phyloP scores from a whole-genome alignment of 2,329 filamentous ascomycete species.

The Fusarium pseudonygamai region DNA sequence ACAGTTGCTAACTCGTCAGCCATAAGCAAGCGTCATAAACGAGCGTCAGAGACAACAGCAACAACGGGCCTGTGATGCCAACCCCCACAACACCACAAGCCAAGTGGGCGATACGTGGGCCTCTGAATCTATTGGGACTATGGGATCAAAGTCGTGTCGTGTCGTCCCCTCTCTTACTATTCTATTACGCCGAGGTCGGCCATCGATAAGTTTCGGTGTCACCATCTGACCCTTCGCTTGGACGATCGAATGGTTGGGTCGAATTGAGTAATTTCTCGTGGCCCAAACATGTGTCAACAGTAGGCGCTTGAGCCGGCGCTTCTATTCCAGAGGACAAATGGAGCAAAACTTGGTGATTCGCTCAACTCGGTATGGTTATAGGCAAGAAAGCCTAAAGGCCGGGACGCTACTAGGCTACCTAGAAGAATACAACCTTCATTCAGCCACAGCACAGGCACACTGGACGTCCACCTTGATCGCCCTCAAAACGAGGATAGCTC shows the following conservation, averaged over 20 bases:
- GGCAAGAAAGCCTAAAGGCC: background rate
- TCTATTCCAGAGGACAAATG: background rate
- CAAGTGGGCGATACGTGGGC: background rate
- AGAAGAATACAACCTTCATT: background rate
- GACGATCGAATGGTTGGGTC: background rate
- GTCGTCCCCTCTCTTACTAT: background rate
- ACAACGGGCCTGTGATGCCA: background rate
- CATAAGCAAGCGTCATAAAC: background rate
- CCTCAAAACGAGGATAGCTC: background rate
- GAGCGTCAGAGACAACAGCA: background rate
- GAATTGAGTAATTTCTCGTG: background rate
- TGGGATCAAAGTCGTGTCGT: background rate
- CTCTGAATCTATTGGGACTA: background rate
- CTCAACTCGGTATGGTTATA: background rate
- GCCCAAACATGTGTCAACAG: background rate
- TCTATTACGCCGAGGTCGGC: background rate
- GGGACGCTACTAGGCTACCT: background rate
- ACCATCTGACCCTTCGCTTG: background rate
- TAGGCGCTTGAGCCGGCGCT: too few relatives aligned
- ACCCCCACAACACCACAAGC: background rate
- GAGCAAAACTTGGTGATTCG: background rate
- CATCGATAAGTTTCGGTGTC: background rate
- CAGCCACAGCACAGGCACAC: background rate
- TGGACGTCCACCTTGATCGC: background rate
- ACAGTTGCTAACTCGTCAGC: background rate